Evolutionary conservation across 345 rosid genomes (phyloP), one percentile per base, ranked within the genome.

Genomic region (Litchi chinensis): DNA sequence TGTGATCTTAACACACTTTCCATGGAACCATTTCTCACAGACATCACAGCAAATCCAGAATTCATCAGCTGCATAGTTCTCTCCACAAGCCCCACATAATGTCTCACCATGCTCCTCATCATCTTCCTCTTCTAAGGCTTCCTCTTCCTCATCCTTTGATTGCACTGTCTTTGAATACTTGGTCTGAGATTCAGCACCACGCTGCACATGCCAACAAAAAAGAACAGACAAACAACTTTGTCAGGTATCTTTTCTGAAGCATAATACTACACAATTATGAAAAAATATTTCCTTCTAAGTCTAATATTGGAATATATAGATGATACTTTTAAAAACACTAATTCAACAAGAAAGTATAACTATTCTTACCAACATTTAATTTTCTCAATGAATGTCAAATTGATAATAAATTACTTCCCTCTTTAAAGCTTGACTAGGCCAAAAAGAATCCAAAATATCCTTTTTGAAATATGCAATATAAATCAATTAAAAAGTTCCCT

Each of bases 1-100:
- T 46, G 98, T 91, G 79, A 95, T 90, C 92, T 91, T 93, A 70
- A 95, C 97, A 65, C 98, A 95, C 87, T 88, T 89, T 37, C 92
- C 94, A 70, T 89, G 94, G 83, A 91, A 90, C 93, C 93, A 90
- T 77, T 84, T 90, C 85, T 90, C 91, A 52, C 93, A 88, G 65
- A 84, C 10, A 65, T 90, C 93, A 18, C 93, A 90, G 82, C 90
- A 88, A 74, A 90, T 90, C 93, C 93, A 90, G 86, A 90, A 89
- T 68, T 90, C 93, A 78, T 90, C 89, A 19, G 88, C 59, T 18
- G 79, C 87, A 24, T 90, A 86, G 76, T 85, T 88, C 86, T 89
- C 91, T 28, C 92, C 92, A 62, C 94, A 90, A 26, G 92, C 92
- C 57, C 94, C 94, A 18, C 92, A 90, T 15, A 89, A 67, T 66